Base-by-base conservation (phyloP, 768 basidiomycete genomes). In the Hericium coralloides region DNA sequence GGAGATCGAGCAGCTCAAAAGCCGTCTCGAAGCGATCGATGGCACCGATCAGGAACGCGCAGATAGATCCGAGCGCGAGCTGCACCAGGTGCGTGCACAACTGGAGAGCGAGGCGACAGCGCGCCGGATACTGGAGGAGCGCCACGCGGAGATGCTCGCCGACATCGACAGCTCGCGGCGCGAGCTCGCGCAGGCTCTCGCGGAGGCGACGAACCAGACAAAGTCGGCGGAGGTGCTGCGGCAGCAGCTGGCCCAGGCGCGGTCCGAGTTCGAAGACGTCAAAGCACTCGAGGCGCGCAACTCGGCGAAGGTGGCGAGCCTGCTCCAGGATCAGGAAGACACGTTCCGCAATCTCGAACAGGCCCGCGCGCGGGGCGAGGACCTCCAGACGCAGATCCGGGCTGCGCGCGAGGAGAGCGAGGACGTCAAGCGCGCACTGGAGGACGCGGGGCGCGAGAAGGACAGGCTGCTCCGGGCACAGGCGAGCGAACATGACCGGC, bases 301-400 rank as follows among this genome's bases (percentile, higher is more conserved):
- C 59, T 75, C 81, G 12, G 73, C 75, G 55, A 87, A 87, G 64
- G 74, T 90, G 14, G 76, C 81, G 8, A 74, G 73, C 52, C 68
- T 94, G 43, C 72, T 92, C 47, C 84, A 86, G 59, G 91, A 92
- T 36, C 88, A 93, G 66, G 83, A 83, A n/a, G 74, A 72, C 45
- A 84, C 82, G 48, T 72, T 92, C 43, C 79, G 79, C 38, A 83
- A 81, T 22, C 73, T 93, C 38, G 89, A 92, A 64, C 87, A 84
- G 55, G 87, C 90, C 6, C 83, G 89, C 47, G 70, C 79, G 10
- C 78, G 86, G 10, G 85, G 87, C 14, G 88, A 88, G 59, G 79
- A 91, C 65, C 66, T 94, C 50, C 86, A 92, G 67, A 73, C 76
- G 14, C 88, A 94, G 66, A 84, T 94, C 49, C 77, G 80, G 58